Percentiles rank a stretch among this genome's conserved stretches.
These are phyloP conservation scores for Fusarium anthophilum DNA, from an alignment of 2,329 filamentous ascomycete species.

Conservation along the genomic window DNA sequence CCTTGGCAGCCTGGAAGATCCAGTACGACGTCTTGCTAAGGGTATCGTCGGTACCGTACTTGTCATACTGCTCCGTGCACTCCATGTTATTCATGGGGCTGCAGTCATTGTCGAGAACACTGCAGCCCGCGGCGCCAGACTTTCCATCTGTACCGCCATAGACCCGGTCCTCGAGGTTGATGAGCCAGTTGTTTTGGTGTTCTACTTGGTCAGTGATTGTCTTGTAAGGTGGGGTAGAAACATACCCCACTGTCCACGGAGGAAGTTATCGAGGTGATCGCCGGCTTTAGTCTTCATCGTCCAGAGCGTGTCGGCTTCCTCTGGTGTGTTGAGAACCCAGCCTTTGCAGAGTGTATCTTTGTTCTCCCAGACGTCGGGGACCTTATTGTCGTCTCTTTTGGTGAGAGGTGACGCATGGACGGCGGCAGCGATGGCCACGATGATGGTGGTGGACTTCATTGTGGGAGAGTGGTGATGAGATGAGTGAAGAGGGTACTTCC, in stretches of 20 bases:
- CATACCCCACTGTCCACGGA: constrained; percentile 8
- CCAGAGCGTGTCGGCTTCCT: constrained; percentile 16
- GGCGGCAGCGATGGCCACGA: background rate
- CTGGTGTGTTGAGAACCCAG: constrained; percentile 10
- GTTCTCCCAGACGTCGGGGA: background rate
- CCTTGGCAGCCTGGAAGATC: constrained; percentile 24
- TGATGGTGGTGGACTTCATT: constrained; percentile 3
- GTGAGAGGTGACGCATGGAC: background rate
- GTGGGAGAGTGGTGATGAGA: background rate
- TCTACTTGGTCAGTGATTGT: background rate
- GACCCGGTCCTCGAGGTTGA: constrained; percentile 11
- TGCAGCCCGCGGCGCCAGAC: background rate
- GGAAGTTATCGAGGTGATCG: constrained; percentile 2
- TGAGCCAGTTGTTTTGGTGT: constrained; percentile 19
- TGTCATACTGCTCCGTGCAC: constrained; percentile 9
- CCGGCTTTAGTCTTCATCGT: background rate
- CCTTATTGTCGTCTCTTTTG: background rate
- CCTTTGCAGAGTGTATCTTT: constrained; percentile 15
- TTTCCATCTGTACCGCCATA: constrained; percentile 6
- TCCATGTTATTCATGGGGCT: background rate
- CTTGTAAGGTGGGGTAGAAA: accelerated
- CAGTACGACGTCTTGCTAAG: constrained; percentile 14
- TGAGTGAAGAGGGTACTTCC: background rate
- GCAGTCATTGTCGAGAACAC: background rate
- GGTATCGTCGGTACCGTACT: background rate